Base-by-base conservation (phyloP, 2,329 filamentous ascomycete species). In the Didymella pinodella region DNA sequence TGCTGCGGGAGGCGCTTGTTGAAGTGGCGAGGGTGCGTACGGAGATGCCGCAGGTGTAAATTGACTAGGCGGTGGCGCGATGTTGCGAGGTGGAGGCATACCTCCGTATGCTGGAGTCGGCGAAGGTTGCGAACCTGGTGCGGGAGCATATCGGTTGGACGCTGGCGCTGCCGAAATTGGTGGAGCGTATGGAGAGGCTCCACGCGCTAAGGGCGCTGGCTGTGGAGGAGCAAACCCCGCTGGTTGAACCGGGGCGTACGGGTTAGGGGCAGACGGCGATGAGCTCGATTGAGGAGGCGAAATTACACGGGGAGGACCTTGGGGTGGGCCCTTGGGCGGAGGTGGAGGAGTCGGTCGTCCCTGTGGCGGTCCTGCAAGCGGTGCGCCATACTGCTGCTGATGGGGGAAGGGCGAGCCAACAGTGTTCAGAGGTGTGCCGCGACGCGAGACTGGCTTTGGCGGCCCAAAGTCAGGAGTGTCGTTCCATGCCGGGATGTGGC, bases 401-500 rank as follows among this genome's bases (percentile, higher is more conserved):
- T 86, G 86, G 2, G 87, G 84, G 81, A 95, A 96, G 8, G 92
- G 91, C 18, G 90, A 87, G n/a, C 84, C 86, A 49, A 93, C 87
- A 3, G 90, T 82, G 50, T 87, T 85, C 43, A 87, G 81, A 54
- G 93, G 92, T 0, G 94, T 97, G 45, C 84, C 84, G 73, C 89
- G 87, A 65, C 93, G 88, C 22, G 89, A 85, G 14, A 86, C 85
- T n/a, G 90, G 84, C 54, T 80, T 94, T 92, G 45, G 86, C 6
- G 66, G 84, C 45, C 80, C 75, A 66, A 98, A 88, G 55, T 97
- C 85, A 1, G 95, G 95, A 50, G 96, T 90, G 77, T 99, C 95
- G 68, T 99, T 99, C 95, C 95, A 99, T 68, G 91, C 90, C 28
- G 89, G 86, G 63, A 89, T 88, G 64, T 90, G 89, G 72, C 88